Conservation (phyloP, 306 rosid species). For the Trifolium dubium region DNA sequence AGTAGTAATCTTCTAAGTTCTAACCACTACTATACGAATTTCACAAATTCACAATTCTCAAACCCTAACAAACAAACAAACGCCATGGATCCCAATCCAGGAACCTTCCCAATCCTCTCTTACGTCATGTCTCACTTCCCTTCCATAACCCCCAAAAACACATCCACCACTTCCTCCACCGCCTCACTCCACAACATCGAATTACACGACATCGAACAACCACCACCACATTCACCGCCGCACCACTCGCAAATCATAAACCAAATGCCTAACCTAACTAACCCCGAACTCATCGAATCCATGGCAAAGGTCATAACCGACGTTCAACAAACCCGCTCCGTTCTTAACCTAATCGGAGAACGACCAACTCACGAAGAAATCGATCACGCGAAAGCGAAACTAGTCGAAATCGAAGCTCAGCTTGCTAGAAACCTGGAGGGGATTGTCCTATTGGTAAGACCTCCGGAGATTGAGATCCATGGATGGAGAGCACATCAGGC, state of each 20-base stretch:
- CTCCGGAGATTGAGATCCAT: constrained; percentile 62
- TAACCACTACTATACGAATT: too few species aligned
- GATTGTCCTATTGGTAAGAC: constrained; percentile 62
- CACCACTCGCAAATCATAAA: constrained; percentile 40
- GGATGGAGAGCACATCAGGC: constrained; percentile 71
- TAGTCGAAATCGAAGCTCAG: constrained; percentile 56
- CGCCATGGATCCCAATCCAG: constrained; percentile 83
- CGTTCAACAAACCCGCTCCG: constrained; percentile 72
- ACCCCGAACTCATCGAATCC: constrained; percentile 69
- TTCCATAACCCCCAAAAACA: constrained; percentile 38
- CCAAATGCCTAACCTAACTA: constrained; percentile 64
- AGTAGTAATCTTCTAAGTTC: too few species aligned
- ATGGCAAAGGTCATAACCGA: constrained; percentile 73
- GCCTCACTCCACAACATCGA: neutral
- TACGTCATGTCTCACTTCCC: constrained; percentile 82
- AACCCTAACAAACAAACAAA: neutral
- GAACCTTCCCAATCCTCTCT: constrained; percentile 80
- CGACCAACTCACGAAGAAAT: constrained; percentile 82
- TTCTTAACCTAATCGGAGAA: constrained; percentile 76
- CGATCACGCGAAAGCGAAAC: constrained; percentile 63
- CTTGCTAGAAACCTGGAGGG: constrained; percentile 66
- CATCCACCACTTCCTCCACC: constrained; percentile 14
- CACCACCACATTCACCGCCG: constrained; percentile 43
- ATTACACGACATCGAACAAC: constrained; percentile 52
- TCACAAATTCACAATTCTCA: too few species aligned